Percentiles rank a stretch among this genome's conserved stretches.
phyloP scores from a whole-genome alignment of 2,329 filamentous ascomycete species.

The Beauveria sp. region DNA sequence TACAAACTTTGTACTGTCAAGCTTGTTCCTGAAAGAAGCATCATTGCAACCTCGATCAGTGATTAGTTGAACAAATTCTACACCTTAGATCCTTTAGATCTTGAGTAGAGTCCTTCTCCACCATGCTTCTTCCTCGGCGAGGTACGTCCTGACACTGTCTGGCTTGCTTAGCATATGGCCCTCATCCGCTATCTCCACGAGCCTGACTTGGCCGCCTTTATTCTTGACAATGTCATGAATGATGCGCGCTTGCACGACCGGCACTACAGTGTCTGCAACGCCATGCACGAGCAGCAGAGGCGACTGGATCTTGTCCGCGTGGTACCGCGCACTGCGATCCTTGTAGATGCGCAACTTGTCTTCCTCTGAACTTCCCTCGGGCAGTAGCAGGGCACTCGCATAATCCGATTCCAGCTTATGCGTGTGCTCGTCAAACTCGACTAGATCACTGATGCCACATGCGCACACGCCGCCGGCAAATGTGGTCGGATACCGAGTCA shows the following conservation, averaged over 20 bases:
- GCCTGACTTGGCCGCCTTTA: conserved; percentile 34
- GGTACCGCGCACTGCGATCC: conserved; percentile 40
- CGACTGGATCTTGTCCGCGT: conserved; percentile 38
- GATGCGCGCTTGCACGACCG: conserved; percentile 45
- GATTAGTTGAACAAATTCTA: neutral
- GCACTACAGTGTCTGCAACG: conserved; percentile 47
- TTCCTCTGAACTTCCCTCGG: conserved; percentile 24
- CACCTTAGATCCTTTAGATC: neutral
- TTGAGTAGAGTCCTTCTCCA: conserved; percentile 34
- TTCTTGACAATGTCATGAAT: conserved; percentile 39
- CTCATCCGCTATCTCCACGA: conserved; percentile 41
- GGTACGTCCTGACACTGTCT: conserved; percentile 29
- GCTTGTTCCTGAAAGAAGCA: neutral
- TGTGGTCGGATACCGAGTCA: conserved; percentile 36
- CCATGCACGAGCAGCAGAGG: conserved; percentile 52
- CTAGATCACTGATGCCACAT: conserved; percentile 45
- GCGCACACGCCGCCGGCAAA: conserved; percentile 43
- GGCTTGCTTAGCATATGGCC: conserved; percentile 41
- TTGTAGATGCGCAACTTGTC: conserved; percentile 34
- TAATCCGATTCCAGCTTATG: conserved; percentile 52
- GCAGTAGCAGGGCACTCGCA: conserved; percentile 35
- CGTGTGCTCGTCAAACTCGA: conserved; percentile 35
- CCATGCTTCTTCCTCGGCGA: conserved; percentile 40
- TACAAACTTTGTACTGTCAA: too few species aligned
- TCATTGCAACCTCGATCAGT: neutral